Evolutionary conservation across 768 basidiomycete genomes (phyloP).

Genomic region (Boletellus ananiceps): DNA sequence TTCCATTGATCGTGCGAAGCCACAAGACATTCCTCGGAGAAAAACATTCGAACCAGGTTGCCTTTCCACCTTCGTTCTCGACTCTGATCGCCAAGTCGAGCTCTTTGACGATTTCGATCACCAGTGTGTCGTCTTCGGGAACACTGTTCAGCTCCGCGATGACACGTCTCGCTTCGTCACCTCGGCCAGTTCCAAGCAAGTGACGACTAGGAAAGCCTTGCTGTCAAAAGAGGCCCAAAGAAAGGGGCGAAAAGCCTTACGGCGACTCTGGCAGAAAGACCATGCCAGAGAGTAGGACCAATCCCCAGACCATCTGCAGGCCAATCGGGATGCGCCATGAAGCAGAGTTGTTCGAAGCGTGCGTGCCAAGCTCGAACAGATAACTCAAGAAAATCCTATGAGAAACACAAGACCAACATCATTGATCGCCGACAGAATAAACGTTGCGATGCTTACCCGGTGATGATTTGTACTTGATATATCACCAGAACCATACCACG

Average conservation of each 20-base stretch:
- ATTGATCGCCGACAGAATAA: neutral
- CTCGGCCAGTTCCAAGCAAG: conserved; percentile 53
- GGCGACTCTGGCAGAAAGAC: conserved; percentile 79
- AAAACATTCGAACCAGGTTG: conserved; percentile 78
- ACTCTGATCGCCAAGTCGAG: conserved; percentile 59
- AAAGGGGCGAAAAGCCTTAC: conserved; percentile 33
- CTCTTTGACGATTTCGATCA: conserved; percentile 58
- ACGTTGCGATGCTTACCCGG: conserved; percentile 42
- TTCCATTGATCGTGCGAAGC: conserved; percentile 74
- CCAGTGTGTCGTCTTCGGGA: conserved; percentile 52
- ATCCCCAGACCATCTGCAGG: conserved; percentile 66
- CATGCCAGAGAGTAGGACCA: conserved; percentile 61
- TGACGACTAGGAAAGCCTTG: conserved; percentile 48
- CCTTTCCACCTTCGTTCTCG: conserved; percentile 79
- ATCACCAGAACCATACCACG: conserved; percentile 69
- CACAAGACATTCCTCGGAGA: conserved; percentile 61
- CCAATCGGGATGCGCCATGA: conserved; percentile 78
- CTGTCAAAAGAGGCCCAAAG: neutral
- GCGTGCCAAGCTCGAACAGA: conserved; percentile 63
- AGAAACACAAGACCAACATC: neutral
- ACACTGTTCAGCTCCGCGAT: conserved; percentile 64
- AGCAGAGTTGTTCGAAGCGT: conserved; percentile 49
- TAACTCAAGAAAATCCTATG: conserved; percentile 69
- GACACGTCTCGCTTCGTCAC: conserved; percentile 54
- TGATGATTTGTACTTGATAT: conserved; percentile 75